Percentiles rank a stretch among this genome's conserved stretches.
Evolutionary conservation across 176 grass and related monocot genomes (phyloP).

Genomic region (Oryza glumipatula): DNA sequence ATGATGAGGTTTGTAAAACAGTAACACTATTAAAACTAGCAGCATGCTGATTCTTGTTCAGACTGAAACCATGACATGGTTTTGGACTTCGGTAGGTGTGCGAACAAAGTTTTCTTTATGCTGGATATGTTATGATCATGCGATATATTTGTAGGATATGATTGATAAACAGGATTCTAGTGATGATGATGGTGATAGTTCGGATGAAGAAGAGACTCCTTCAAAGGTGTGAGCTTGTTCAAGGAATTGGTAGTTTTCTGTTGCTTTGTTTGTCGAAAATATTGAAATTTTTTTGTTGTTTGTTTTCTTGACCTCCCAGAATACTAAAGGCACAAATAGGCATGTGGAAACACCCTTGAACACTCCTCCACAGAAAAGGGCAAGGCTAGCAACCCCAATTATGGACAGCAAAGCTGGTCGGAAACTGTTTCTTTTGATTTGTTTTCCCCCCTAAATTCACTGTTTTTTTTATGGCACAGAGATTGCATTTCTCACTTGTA

Average conservation of each 20-base stretch:
- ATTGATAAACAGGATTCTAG: constrained; percentile 23
- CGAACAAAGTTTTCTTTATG: not conserved
- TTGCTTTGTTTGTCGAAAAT: constrained; percentile 1
- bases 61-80: constrained; percentile 18
- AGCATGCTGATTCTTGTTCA: not conserved
- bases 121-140: not conserved
- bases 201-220: constrained; percentile 51
- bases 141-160: constrained; percentile 26
- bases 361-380: constrained; percentile 74
- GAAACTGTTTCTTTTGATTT: not conserved
- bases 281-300: constrained; percentile 10
- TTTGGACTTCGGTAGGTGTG: not conserved
- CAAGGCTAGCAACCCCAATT: constrained; percentile 57
- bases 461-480: not conserved
- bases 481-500: constrained; percentile 30
- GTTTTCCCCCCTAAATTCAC: not conserved
- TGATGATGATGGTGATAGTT: constrained; percentile 47
- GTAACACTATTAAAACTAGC: not conserved
- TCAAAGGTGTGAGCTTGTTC: constrained; percentile 46
- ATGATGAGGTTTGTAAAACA: constrained; percentile 44
- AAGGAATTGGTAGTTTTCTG: constrained; percentile 2
- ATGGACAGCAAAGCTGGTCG: constrained; percentile 46
- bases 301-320: constrained; percentile 38
- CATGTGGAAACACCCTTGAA: constrained; percentile 52
- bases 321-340: constrained; percentile 40